Base-by-base conservation (phyloP, 2,329 filamentous ascomycete genomes). In the Claviceps quebecensis region DNA sequence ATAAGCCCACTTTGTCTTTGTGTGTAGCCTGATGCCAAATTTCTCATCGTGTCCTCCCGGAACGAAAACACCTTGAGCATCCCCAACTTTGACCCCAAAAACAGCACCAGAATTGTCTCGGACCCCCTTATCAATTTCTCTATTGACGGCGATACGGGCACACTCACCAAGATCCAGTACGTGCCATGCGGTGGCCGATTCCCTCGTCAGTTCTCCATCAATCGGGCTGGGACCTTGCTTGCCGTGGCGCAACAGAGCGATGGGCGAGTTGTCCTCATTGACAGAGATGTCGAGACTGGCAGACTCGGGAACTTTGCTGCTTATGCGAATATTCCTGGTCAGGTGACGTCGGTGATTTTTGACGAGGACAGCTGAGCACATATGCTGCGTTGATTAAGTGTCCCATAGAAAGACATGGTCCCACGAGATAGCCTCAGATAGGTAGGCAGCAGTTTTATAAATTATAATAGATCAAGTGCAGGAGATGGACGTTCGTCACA, bases 141-240 rank as follows among this genome's bases (percentile, higher is more conserved):
- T 51, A 75, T 87, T 56, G 66, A 79, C 57, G 53, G 60, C 1
- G 56, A 61, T 14, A 75, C 73, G n/a, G 84, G 83, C 6, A 69
- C 65, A 1, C 69, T 87, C 26, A 65, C 60, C 0, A 73, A 78
- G 52, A 62, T 78, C 3, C 75, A 83, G 58, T 70, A 80, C 29
- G 74, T 74, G n/a, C 72, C 83, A 0, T 75, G 80, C 0, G 82
- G 83, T 47, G 86, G 86, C 2, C 64, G 68, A 7, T 76, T 73
- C 51, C 86, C 86, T 0, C 74, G 86, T 22, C 82, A 84, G 41
- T 84, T 87, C 63, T 76, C 74, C 48, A 66, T 87, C 52, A 88
- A 84, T 64, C 73, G 72, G 55, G 75, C 73, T 11, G 85, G 84
- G 1, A 73, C 73, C 51, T 66, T 83, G 53, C 67, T 87, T 3